A percentile compares a stretch with the other conserved stretches of the same genome.
Evolutionary conservation across 129 eudicot genomes (phyloP).

Genomic region (Pseudognaphalium luteoalbum): DNA sequence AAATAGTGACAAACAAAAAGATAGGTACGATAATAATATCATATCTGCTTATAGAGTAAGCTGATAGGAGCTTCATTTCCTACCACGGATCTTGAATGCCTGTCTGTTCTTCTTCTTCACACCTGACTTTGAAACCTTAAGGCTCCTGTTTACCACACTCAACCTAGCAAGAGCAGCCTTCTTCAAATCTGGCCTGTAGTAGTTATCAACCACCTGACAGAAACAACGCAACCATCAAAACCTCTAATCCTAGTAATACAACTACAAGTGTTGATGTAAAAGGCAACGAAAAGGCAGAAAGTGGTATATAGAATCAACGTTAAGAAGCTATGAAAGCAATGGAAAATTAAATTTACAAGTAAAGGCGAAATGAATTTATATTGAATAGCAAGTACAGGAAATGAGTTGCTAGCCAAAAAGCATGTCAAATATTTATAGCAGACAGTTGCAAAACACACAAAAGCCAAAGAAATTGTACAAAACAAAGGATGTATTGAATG

Average conservation of each 20-base stretch:
- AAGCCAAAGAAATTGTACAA: not conserved
- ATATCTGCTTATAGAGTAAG: not conserved
- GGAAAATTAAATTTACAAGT: not conserved
- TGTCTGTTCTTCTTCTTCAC: conserved; percentile 97
- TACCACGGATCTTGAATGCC: conserved; percentile 42
- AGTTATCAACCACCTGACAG: conserved; percentile 68
- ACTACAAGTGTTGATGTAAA: not conserved
- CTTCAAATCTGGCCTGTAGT: conserved; percentile 97
- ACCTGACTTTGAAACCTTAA: conserved; percentile 89
- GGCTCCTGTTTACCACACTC: conserved; percentile 88
- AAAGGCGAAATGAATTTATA: not conserved
- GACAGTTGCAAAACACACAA: no score
- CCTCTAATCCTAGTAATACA: not conserved
- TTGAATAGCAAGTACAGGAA: not conserved
- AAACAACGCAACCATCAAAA: not conserved
- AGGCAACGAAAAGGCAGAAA: not conserved
- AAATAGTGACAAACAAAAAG: conserved; percentile 5
- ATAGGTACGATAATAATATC: conserved; percentile 21
- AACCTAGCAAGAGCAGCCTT: conserved; percentile 94
- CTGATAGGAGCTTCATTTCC: conserved; percentile 35
- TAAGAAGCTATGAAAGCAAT: not conserved
- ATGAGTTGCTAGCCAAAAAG: no score
- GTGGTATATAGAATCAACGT: not conserved
- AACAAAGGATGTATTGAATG: no score
- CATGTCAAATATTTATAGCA: no score